These are phyloP conservation scores for Claviceps digitariae DNA, from an alignment of 2,329 filamentous ascomycete genomes.

Conservation along the genomic window DNA sequence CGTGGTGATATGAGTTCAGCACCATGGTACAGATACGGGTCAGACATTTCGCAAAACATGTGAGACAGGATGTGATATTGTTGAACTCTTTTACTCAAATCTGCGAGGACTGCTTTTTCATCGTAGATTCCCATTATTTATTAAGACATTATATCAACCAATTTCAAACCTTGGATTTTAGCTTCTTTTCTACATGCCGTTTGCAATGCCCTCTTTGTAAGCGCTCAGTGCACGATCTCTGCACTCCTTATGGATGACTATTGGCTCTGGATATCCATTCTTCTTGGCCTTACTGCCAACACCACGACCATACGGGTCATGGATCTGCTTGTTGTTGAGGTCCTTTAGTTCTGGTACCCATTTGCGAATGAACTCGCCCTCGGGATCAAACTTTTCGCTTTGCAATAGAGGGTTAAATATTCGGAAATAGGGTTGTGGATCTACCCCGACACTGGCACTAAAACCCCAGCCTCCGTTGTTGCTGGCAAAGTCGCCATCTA, in stretches of 20 bases:
- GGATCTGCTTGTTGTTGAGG: constrained; percentile 55
- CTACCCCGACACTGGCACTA: constrained; percentile 55
- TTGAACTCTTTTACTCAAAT: not conserved
- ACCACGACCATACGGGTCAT: constrained; percentile 65
- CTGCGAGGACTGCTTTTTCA: not conserved
- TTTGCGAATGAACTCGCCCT: constrained; percentile 66
- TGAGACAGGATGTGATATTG: not conserved
- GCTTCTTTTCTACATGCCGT: constrained; percentile 11
- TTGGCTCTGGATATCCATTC: constrained; percentile 58
- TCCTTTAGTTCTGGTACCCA: constrained; percentile 66
- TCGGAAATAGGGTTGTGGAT: constrained; percentile 80
- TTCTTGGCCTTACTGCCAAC: constrained; percentile 44
- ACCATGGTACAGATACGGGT: constrained; percentile 55
- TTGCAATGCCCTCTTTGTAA: constrained; percentile 45
- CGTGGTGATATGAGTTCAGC: constrained; percentile 37
- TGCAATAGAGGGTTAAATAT: constrained; percentile 81
- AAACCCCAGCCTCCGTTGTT: constrained; percentile 55
- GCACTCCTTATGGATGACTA: constrained; percentile 60
- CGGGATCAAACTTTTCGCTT: constrained; percentile 71
- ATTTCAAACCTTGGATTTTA: not conserved
- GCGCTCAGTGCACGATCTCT: constrained; percentile 53
- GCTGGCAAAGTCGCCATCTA: constrained; percentile 68
- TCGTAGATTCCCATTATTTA: not conserved
- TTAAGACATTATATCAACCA: not conserved
- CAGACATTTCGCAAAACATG: constrained; percentile 28